These are phyloP conservation scores for Letharia columbiana DNA, from an alignment of 495 filamentous ascomycete genomes.

Conservation along the genomic window DNA sequence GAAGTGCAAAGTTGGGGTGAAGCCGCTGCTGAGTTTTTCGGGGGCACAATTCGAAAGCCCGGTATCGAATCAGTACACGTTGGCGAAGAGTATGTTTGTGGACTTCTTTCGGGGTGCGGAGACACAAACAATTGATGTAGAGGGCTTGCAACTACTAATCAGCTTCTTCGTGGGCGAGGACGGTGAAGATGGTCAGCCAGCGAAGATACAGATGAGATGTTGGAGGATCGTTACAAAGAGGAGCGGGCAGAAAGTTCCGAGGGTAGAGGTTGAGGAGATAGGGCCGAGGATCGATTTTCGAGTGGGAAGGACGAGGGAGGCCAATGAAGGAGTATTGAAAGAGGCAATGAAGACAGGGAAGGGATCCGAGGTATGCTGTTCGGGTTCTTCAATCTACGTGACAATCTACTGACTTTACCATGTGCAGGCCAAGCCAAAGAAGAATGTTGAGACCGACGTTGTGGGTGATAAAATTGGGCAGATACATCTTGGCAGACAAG, in stretches of 20 bases:
- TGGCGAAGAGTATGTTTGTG: conserved; percentile 76
- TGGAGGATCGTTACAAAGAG: conserved; percentile 79
- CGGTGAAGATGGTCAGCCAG: conserved; percentile 50
- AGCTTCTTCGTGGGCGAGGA: conserved; percentile 72
- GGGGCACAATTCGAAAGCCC: conserved; percentile 77
- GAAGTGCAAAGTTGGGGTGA: conserved; percentile 72
- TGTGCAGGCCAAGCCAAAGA: conserved; percentile 60
- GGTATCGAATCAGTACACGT: conserved; percentile 61
- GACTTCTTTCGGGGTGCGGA: conserved; percentile 84
- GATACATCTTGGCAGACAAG: conserved; percentile 87
- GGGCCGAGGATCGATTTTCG: conserved; percentile 92
- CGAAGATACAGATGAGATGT: conserved; percentile 70
- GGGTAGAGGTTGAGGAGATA: conserved; percentile 91
- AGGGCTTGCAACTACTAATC: conserved; percentile 84
- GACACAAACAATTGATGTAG: conserved; percentile 74
- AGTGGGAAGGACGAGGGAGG: conserved; percentile 68
- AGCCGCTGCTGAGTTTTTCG: conserved; percentile 79
- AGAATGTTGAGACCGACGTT: conserved; percentile 85
- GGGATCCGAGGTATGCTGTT: conserved; percentile 26
- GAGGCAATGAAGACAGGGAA: conserved; percentile 82
- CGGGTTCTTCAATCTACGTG: background rate
- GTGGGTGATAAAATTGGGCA: conserved; percentile 94
- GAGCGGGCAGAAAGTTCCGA: conserved; percentile 75
- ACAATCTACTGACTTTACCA: background rate
- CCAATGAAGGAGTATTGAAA: conserved; percentile 71